Percentiles rank a stretch among this genome's conserved stretches.
Conservation (phyloP, 805 yeast species). For the Candida ulmi region DNA sequence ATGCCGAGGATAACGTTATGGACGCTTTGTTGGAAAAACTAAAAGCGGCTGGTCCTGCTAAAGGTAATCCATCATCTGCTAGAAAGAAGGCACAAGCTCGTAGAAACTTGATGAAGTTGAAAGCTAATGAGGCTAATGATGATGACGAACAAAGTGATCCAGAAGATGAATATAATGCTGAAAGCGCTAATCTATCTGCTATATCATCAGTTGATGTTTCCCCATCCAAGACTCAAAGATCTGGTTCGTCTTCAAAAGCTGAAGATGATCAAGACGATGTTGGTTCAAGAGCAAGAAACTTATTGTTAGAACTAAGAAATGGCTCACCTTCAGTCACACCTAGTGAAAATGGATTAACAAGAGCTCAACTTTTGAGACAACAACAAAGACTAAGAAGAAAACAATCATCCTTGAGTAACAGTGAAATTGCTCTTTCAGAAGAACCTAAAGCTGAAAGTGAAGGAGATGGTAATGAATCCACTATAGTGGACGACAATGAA, state of each 20-base stretch:
- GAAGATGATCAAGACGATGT: slow-evolving; percentile 36
- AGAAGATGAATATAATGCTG: slow-evolving; percentile 3
- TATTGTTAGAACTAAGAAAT: slow-evolving; percentile 53
- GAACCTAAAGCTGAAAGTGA: background rate
- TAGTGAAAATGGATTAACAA: slow-evolving; percentile 27
- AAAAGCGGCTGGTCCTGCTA: slow-evolving; percentile 77
- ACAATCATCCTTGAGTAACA: slow-evolving; percentile 4
- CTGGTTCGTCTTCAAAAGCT: slow-evolving; percentile 15
- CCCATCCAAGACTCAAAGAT: slow-evolving; percentile 9
- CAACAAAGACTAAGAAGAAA: slow-evolving; percentile 28
- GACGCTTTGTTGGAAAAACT: slow-evolving; percentile 82
- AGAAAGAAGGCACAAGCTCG: slow-evolving; percentile 75
- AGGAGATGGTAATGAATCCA: background rate
- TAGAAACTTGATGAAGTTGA: slow-evolving; percentile 45
- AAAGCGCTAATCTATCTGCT: slow-evolving; percentile 12
- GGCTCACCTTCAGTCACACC: slow-evolving; percentile 17
- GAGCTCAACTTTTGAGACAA: slow-evolving; percentile 39
- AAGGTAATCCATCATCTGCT: slow-evolving; percentile 74
- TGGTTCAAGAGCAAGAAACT: slow-evolving; percentile 55
- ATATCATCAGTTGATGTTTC: slow-evolving; percentile 6
- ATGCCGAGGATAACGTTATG: slow-evolving; percentile 53
- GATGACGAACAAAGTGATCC: slow-evolving; percentile 14
- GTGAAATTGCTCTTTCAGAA: background rate
- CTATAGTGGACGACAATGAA: background rate
- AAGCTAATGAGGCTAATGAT: slow-evolving; percentile 17